A percentile compares a stretch with the other conserved stretches of the same genome.
These are phyloP conservation scores for Cyberlindnera suaveolens DNA, from an alignment of 805 yeast species.

Conservation along the genomic window DNA sequence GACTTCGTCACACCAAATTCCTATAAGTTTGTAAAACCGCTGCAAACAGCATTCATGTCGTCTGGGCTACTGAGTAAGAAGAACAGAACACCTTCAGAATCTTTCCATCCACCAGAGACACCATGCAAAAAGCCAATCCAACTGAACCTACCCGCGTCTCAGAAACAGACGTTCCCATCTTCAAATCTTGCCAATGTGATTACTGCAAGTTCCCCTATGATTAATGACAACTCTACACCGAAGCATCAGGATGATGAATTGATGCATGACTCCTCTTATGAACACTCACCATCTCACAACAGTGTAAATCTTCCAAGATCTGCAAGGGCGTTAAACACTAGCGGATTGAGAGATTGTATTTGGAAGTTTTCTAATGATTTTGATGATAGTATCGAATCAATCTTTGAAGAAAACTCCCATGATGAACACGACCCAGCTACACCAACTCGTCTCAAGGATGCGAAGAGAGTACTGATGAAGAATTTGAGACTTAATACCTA, in stretches of 20 bases:
- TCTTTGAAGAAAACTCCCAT: conserved; percentile 19
- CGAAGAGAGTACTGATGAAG: conserved; percentile 11
- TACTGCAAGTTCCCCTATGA: conserved; percentile 25
- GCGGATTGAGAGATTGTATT: conserved; percentile 36
- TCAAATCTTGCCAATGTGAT: conserved; percentile 26
- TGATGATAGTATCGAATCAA: conserved; percentile 29
- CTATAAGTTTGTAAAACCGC: conserved; percentile 71
- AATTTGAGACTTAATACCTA: conserved; percentile 18
- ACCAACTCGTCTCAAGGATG: conserved; percentile 32
- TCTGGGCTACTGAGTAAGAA: conserved; percentile 66
- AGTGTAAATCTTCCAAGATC: conserved; percentile 18
- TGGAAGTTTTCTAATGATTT: conserved; percentile 35
- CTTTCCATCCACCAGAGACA: conserved; percentile 50
- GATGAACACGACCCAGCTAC: conserved; percentile 33
- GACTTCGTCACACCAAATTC: conserved; percentile 45
- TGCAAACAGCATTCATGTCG: conserved; percentile 77
- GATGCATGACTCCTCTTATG: conserved; percentile 9
- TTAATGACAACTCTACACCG: conserved; percentile 24
- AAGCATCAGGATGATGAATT: conserved; percentile 12
- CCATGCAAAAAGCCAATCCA: conserved; percentile 47
- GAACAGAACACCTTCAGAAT: conserved; percentile 33
- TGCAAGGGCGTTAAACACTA: conserved; percentile 28
- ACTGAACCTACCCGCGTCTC: conserved; percentile 9
- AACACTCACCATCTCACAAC: conserved; percentile 18
- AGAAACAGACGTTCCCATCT: conserved; percentile 15